phyloP scores from a whole-genome alignment of 202 grass and related monocot species.

The Saccharum hybrid region DNA sequence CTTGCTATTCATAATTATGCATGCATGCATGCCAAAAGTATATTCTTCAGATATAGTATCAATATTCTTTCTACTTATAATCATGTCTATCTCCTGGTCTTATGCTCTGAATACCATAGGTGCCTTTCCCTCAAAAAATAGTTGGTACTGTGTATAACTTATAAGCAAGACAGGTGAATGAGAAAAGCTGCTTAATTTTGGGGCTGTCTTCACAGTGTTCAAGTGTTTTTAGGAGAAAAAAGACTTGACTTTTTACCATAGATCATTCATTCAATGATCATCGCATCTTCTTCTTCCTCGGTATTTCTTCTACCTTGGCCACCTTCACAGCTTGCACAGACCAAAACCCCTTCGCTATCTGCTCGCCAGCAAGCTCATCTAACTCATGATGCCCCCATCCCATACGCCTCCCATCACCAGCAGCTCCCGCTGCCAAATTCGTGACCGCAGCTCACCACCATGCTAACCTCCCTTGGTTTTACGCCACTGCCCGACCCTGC shows the following conservation, averaged over 20 bases:
- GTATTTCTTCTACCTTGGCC: background rate
- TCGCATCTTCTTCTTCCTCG: background rate
- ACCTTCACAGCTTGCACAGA: background rate
- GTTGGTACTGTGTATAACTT: conserved; percentile 1
- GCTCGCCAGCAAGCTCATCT: background rate
- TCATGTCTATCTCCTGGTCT: conserved; percentile 11
- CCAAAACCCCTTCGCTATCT: background rate
- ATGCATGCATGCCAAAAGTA: background rate
- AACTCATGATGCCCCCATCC: background rate
- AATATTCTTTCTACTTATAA: background rate
- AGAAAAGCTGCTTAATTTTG: background rate
- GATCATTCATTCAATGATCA: background rate
- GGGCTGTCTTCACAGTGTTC: background rate
- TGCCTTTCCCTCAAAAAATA: no score
- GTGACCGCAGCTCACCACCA: background rate
- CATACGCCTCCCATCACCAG: background rate
- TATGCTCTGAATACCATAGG: background rate
- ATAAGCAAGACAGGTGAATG: background rate
- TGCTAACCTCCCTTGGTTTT: background rate
- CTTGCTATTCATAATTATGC: conserved; percentile 10
- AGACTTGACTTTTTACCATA: background rate
- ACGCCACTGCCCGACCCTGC: background rate
- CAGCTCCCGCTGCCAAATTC: background rate
- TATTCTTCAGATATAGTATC: conserved; percentile 6
- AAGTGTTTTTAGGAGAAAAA: background rate